Base-by-base conservation (phyloP, 371 early-diverging fungal genomes). In the Syncephalastrum racemosum region DNA sequence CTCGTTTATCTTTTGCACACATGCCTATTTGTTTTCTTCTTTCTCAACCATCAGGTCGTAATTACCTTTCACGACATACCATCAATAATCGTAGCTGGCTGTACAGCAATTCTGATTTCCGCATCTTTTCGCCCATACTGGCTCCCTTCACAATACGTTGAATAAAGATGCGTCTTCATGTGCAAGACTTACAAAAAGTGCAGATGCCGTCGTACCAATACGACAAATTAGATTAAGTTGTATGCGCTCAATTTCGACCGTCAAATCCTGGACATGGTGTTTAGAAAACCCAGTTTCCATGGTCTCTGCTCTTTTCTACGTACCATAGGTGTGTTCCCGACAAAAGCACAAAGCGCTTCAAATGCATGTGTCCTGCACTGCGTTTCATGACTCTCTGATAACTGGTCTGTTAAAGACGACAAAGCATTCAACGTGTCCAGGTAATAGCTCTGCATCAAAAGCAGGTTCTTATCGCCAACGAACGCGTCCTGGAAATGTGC, bases 351-450 rank as follows among this genome's bases (percentile, higher is more conserved):
- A 62, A 97, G 84, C 22, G 96, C 92, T 71, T 95, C 96, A 71
- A 95, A 96, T 12, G 92, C 91, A 18, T 94, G 90, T 1, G 93
- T 90, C 60, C 92, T 85, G 46, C 93, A 81, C 70, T 92, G 91
- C 60, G 86, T 69, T 63, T 94, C 94, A 63, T 87, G 83, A 50
- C 73, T 66, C 12, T 58, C 70, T 56, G 73, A 24, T 88, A 90
- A 36, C 91, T 88, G 48, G 86, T 84, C 66, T 77, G 77, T 69
- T 93, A 71, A 31, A 96, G 78, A 13, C 71, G 36, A 93, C 65
- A 39, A 94, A 81, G 22, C 82, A 83, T 44, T 92, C 90, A 74
- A 92, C 94, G 78, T 80, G 93, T 15, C 74, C 66, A 3, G 94
- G 93, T 44, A 98, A 79, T n/a, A 80, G 58, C 25, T 67, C 63